These are phyloP conservation scores for Ceraceosorus guamensis DNA, from an alignment of 1,284 basidiomycete species.

Conservation along the genomic window DNA sequence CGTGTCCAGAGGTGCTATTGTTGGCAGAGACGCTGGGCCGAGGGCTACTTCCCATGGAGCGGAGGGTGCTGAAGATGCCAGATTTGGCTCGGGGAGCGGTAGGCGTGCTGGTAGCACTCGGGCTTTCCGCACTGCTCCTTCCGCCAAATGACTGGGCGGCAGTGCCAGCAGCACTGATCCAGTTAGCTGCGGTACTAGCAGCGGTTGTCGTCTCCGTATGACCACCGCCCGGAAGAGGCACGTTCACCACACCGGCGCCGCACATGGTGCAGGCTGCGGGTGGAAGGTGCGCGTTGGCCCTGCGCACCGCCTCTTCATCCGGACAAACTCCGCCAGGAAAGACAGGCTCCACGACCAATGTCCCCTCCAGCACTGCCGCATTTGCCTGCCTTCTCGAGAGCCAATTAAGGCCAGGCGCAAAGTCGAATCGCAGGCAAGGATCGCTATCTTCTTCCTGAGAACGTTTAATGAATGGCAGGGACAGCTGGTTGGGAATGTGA, in stretches of 20 bases:
- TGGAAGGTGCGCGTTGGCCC: conserved; percentile 27
- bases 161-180: conserved; percentile 7
- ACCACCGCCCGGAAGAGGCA: conserved; percentile 28
- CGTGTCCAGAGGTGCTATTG: too few relatives aligned
- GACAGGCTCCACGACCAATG: conserved; percentile 84
- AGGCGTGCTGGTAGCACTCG: not conserved
- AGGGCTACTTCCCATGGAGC: conserved; percentile 6
- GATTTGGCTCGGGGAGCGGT: conserved; percentile 17
- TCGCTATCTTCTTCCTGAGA: conserved; percentile 84
- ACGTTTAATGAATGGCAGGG: conserved; percentile 75
- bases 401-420: conserved; percentile 91
- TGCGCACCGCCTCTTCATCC: conserved; percentile 33
- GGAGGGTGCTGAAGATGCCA: conserved; percentile 20
- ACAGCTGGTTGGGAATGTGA: conserved; percentile 47
- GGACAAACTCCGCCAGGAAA: conserved; percentile 47
- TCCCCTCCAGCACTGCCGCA: conserved; percentile 76
- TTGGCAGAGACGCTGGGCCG: conserved; percentile 1
- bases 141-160: conserved; percentile 5
- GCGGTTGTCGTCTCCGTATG: not conserved
- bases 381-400: conserved; percentile 78
- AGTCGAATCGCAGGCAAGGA: conserved; percentile 80
- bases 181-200: conserved; percentile 4
- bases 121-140: not conserved
- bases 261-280: conserved; percentile 43
- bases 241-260: conserved; percentile 37